These are phyloP conservation scores for Solanum habrochaites DNA, from an alignment of 257 asterid species.

Conservation along the genomic window DNA sequence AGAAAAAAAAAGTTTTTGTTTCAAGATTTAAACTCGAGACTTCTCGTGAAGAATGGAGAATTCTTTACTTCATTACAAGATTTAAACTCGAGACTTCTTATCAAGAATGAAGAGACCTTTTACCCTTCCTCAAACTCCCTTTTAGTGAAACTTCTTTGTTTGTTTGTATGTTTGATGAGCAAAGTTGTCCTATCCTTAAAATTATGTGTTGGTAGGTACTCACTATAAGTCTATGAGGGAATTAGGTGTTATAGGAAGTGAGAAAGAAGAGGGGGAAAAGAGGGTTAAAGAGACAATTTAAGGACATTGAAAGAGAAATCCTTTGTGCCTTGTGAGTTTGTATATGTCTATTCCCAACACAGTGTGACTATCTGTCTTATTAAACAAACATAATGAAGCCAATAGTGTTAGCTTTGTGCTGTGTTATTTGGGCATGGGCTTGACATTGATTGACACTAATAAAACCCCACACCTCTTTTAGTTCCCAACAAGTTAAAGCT, in stretches of 20 bases:
- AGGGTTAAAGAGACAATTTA: conserved; percentile 3
- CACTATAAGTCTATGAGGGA: neutral
- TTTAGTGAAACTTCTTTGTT: neutral
- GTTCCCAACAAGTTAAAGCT: neutral
- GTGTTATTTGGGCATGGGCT: neutral
- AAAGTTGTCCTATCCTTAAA: neutral
- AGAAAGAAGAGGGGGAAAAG: neutral
- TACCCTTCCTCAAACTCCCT: neutral
- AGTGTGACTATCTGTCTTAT: conserved; percentile 1
- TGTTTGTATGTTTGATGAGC: neutral
- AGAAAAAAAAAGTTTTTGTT: neutral
- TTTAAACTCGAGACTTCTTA: neutral
- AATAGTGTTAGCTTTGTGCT: conserved; percentile 6
- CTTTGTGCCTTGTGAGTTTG: conserved; percentile 11
- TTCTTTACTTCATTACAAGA: neutral
- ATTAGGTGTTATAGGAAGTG: neutral
- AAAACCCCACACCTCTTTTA: neutral
- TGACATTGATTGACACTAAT: neutral
- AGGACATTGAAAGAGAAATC: conserved; percentile 4
- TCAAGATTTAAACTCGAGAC: neutral
- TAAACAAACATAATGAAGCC: conserved; percentile 13
- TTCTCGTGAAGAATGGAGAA: neutral
- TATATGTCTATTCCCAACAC: conserved; percentile 4
- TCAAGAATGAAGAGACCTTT: neutral
- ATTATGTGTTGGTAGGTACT: neutral